Base-by-base conservation (phyloP, 768 basidiomycete species). In the Trametes sanguinea region DNA sequence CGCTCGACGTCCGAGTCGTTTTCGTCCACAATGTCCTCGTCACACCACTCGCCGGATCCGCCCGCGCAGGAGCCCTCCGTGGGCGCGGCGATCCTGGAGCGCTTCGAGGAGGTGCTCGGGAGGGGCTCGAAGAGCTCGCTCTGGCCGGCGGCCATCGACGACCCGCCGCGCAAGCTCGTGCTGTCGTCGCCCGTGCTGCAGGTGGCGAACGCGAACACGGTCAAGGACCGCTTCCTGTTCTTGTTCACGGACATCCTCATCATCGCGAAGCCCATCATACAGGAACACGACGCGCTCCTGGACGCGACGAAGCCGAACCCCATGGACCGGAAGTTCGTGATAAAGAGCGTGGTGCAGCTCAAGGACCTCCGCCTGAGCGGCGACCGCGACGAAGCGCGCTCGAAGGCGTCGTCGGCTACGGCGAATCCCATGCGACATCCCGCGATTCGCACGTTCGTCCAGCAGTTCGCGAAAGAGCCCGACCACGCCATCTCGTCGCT, bases 221-320 rank as follows among this genome's bases (percentile, higher is more conserved):
- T 95, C 73, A 98, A 98, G 74, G 95, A 98, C 70, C 88, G 97
- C 10, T 93, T 94, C 77, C 83, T 98, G 9, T 95, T 98, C 79
- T 83, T 98, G n/a, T 99, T 99, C 83, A 94, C 80, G 73, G 97
- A 99, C 73, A 84, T 98, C 55, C 84, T 98, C 57, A 83, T 98
- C 73, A 85, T 98, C 66, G 89, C 95, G 43, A 98, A 98, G 74
- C 95, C 95, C 11, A 80, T 95, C 61, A 78, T 86, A 56, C 83
- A 85, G 40, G 87, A 90, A 46, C 81, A 84, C 52, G 89, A 91
- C 64, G 76, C 78, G 39, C 78, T 86, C 37, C 74, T 85, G 50
- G 88, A 89, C 68, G 72, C 77, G 14, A 75, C 81, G 59, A 84
- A 85, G 58, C 84, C 85, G 27, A 76, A 80, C 57, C 77, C 78